Percentiles rank a stretch among this genome's conserved stretches.
Evolutionary conservation across 305 asterid species (phyloP).

Genomic region (Fraxinus greggii): DNA sequence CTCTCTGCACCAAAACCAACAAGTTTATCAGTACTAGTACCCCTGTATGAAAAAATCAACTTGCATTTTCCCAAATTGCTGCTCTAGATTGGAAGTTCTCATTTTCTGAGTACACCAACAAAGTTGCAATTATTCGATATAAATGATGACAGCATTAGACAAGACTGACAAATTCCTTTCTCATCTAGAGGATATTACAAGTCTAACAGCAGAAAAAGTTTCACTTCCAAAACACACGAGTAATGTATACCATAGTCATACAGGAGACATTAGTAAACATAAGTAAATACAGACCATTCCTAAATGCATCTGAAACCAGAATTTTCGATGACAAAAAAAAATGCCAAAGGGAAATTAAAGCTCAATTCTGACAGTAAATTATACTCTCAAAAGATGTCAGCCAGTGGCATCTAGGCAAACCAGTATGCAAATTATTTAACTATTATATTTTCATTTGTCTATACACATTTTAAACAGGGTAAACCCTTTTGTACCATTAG

Average conservation of each 20-base stretch:
- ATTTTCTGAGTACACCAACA: not conserved
- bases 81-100: not conserved
- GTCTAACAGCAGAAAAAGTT: not conserved
- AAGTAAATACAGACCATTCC: not conserved
- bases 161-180: not conserved
- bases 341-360: too few relatives aligned
- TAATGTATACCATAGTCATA: not conserved
- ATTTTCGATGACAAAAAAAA: too few relatives aligned
- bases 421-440: too few relatives aligned
- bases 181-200: not conserved
- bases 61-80: not conserved
- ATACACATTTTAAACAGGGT: too few relatives aligned
- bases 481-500: too few relatives aligned
- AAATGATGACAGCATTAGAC: not conserved
- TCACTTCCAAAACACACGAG: not conserved
- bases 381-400: too few relatives aligned
- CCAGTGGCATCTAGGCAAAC: too few relatives aligned
- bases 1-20: constrained; percentile 58
- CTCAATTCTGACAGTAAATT: too few relatives aligned
- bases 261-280: not conserved
- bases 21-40: not conserved
- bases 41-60: not conserved
- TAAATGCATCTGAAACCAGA: too few relatives aligned
- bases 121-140: not conserved
- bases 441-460: too few relatives aligned